phyloP scores from a whole-genome alignment of 177 flowering plant genomes.

The Telopea speciosissima region DNA sequence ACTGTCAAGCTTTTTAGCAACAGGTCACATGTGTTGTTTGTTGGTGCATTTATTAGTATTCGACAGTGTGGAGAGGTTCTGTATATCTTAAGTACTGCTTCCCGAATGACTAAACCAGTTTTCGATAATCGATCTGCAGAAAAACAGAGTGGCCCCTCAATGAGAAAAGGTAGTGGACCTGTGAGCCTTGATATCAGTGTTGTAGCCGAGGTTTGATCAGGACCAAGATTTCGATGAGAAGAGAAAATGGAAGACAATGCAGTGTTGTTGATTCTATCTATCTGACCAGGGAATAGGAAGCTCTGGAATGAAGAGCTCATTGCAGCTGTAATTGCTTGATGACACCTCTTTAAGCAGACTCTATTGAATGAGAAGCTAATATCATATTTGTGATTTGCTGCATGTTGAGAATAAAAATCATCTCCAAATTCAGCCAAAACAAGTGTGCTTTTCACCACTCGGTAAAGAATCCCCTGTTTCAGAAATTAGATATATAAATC shows the following conservation, averaged over 20 bases:
- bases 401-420: slow-evolving; percentile 27
- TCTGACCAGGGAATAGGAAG: slow-evolving; percentile 25
- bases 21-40: slow-evolving; percentile 28
- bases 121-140: slow-evolving; percentile 2
- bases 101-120: slow-evolving; percentile 21
- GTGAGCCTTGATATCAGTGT: slow-evolving; percentile 15
- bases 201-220: background rate
- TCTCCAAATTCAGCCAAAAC: slow-evolving; percentile 26
- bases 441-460: background rate
- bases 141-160: slow-evolving; percentile 18
- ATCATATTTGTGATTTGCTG: slow-evolving; percentile 19
- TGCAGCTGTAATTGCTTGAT: slow-evolving; percentile 28
- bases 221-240: background rate
- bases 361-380: slow-evolving; percentile 41
- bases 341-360: slow-evolving; percentile 35
- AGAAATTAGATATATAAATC: background rate
- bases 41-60: slow-evolving; percentile 29
- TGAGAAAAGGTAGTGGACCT: slow-evolving; percentile 25
- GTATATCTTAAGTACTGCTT: slow-evolving; percentile 22
- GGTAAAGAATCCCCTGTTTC: background rate
- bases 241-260: background rate
- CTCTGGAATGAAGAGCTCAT: slow-evolving; percentile 16
- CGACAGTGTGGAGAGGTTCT: slow-evolving; percentile 8
- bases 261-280: background rate
- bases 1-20: slow-evolving; percentile 21